Conservation (phyloP, 306 rosid genomes). For the Rosa lucieae region DNA sequence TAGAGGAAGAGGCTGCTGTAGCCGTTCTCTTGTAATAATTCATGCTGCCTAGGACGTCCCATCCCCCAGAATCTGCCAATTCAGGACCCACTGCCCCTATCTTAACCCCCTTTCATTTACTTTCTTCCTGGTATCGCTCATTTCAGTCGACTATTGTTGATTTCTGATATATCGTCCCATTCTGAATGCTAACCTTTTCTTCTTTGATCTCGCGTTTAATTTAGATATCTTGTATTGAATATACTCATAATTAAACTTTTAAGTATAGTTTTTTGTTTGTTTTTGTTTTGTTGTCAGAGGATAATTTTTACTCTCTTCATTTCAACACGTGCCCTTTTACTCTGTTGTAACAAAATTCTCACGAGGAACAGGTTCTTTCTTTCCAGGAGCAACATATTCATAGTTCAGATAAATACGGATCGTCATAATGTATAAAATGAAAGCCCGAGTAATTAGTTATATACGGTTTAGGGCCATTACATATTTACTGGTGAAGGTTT, state of each 20-base stretch:
- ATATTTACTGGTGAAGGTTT: neutral
- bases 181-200: neutral
- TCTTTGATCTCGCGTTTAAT: neutral
- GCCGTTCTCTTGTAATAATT: neutral
- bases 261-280: no score
- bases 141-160: neutral
- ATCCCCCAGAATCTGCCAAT: neutral
- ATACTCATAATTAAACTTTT: neutral
- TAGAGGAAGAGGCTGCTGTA: neutral
- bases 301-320: neutral
- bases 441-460: no score
- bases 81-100: neutral
- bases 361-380: neutral
- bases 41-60: conserved; percentile 13
- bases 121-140: neutral
- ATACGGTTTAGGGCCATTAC: neutral
- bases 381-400: neutral
- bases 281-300: no score
- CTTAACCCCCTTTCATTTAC: neutral
- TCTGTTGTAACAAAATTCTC: neutral
- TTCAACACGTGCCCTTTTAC: neutral
- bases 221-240: neutral
- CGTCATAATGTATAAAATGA: neutral
- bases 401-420: neutral
- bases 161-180: neutral